phyloP scores from a whole-genome alignment of 108 stramenopile species.

The Fragilaria crotonensis region DNA sequence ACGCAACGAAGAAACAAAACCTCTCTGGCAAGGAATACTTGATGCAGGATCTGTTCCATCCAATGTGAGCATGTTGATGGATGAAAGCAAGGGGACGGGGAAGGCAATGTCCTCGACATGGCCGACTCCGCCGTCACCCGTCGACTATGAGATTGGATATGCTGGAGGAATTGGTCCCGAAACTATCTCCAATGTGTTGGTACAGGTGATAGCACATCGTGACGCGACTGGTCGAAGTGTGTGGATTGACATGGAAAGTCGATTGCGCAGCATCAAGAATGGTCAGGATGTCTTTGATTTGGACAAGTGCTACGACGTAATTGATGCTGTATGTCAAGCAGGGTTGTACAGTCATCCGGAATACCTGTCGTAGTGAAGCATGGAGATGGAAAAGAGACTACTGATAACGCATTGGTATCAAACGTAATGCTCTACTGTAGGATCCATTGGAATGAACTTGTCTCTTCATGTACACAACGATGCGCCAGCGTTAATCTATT shows the following conservation, averaged over 20 bases:
- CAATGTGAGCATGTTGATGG: conserved; percentile 74
- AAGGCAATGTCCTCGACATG: conserved; percentile 30
- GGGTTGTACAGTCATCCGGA: conserved; percentile 37
- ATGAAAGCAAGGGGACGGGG: conserved; percentile 83
- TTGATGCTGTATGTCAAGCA: conserved; percentile 46
- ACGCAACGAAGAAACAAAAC: conserved; percentile 82
- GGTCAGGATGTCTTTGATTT: conserved; percentile 71
- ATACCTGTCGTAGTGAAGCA: conserved; percentile 14
- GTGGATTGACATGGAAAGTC: conserved; percentile 92
- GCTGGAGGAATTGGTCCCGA: conserved; percentile 87
- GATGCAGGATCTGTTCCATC: conserved; percentile 15
- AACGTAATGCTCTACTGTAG: no score
- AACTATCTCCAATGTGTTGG: conserved; percentile 54
- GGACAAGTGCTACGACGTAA: conserved; percentile 64
- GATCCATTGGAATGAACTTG: no score
- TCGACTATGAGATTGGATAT: conserved; percentile 52
- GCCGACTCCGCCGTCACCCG: conserved; percentile 31
- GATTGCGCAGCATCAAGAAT: conserved; percentile 55
- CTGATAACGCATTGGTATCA: no score
- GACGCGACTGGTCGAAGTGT: conserved; percentile 34
- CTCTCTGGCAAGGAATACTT: conserved; percentile 69
- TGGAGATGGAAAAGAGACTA: no score
- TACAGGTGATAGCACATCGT: conserved; percentile 14
- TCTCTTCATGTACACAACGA: no score
- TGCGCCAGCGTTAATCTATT: neutral